phyloP scores from a whole-genome alignment of 176 grass and related monocot species.

The Lolium perenne region DNA sequence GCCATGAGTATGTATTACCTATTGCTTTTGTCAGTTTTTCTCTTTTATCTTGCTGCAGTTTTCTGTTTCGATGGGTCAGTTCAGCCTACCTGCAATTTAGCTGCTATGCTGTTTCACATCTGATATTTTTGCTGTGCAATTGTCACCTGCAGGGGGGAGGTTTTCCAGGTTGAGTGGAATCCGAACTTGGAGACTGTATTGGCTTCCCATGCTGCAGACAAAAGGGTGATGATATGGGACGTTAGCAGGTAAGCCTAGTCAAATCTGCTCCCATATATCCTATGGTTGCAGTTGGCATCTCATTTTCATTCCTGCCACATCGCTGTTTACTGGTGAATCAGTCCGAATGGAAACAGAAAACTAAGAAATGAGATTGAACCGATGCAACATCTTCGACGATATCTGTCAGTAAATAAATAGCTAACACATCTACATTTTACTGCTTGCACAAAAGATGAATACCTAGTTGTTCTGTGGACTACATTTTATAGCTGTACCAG shows the following conservation, averaged over 20 bases:
- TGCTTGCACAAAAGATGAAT: background rate
- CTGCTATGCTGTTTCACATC: background rate
- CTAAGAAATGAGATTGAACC: background rate
- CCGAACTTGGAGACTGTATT: slow-evolving; percentile 89
- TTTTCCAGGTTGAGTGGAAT: slow-evolving; percentile 97
- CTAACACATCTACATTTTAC: background rate
- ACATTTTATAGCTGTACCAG: background rate
- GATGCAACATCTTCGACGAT: background rate
- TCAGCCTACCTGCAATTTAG: background rate
- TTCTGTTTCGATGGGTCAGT: background rate
- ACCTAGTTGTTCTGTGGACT: background rate
- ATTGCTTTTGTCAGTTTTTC: background rate
- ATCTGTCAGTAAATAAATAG: background rate
- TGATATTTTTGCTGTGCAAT: slow-evolving; percentile 35
- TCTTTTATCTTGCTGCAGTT: background rate
- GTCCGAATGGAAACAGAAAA: background rate
- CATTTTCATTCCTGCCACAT: background rate
- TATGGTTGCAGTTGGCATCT: background rate
- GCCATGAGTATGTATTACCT: slow-evolving; percentile 62
- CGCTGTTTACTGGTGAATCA: background rate
- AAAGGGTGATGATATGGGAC: slow-evolving; percentile 87
- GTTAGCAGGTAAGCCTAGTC: slow-evolving; percentile 59
- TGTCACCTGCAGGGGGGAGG: slow-evolving; percentile 62
- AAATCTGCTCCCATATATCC: slow-evolving; percentile 2
- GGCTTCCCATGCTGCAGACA: slow-evolving; percentile 82